Evolutionary conservation across 805 yeast genomes (phyloP).

Genomic region (Candida chilensis): DNA sequence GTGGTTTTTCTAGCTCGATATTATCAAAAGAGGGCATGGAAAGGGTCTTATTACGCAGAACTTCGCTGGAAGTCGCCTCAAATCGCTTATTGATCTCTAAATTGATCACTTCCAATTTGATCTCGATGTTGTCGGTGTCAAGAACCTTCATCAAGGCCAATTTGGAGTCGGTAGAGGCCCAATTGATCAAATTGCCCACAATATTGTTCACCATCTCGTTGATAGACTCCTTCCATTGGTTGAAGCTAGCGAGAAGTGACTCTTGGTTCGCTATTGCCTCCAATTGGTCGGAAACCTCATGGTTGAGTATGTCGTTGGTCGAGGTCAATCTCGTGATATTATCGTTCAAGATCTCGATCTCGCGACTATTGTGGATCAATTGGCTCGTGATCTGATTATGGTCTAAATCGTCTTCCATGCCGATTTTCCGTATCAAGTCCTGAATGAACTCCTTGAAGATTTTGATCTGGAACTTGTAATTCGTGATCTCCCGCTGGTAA

Average conservation of each 20-base stretch:
- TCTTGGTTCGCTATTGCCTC: not conserved
- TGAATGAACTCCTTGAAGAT: slow-evolving; percentile 29
- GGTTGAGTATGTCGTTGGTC: too few relatives aligned
- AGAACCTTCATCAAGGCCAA: not conserved
- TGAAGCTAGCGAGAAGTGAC: not conserved
- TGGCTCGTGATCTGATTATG: slow-evolving; percentile 1
- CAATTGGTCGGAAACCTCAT: too few relatives aligned
- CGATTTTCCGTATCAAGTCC: slow-evolving; percentile 13
- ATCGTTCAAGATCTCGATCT: too few relatives aligned
- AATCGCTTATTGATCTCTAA: slow-evolving; percentile 1
- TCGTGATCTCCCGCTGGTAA: slow-evolving; percentile 17
- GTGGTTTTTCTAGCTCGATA: too few relatives aligned
- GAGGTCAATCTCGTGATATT: too few relatives aligned
- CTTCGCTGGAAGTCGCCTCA: too few relatives aligned
- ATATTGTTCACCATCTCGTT: not conserved
- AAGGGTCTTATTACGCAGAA: too few relatives aligned
- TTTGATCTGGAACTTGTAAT: slow-evolving; percentile 26
- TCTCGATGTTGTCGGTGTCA: not conserved
- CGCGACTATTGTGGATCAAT: slow-evolving; percentile 1
- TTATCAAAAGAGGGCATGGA: too few relatives aligned
- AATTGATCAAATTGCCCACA: not conserved
- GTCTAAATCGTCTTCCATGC: not conserved
- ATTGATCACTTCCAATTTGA: slow-evolving; percentile 1
- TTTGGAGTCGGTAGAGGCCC: not conserved
- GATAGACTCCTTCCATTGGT: not conserved